Evolutionary conservation across 495 filamentous ascomycete genomes (phyloP), one percentile per base, ranked within the genome.

Genomic region (Aspergillus steynii): DNA sequence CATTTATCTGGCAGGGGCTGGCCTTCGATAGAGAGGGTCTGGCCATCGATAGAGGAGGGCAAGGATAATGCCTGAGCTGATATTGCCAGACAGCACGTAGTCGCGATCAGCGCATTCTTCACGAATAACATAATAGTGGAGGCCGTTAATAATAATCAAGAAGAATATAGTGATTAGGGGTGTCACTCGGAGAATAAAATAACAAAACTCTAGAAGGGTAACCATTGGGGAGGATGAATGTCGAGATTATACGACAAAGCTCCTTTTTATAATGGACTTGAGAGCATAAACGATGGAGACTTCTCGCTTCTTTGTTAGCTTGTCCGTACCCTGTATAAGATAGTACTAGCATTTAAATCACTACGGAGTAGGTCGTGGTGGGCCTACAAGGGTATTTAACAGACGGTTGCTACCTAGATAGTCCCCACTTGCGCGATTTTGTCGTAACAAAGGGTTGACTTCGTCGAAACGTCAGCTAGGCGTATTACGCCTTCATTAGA

Each of bases 141-240:
- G 20, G 20, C 20, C 20, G 20, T 20, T 20, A 20, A 20, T 20
- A 20, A 20, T 20, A 20, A 20, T 20, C 20, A 20, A 20, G 20
- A 32, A 32, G 7, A 32, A 32, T 32, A 32, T 32, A 7, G 31
- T 32, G 31, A 32, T 32, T 32, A 7, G 31, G 31, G 31, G 31
- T 7, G 15, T 20, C 29, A 49, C 46, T 49, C 46, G 46, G 46
- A 49, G 3, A 49, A 49, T 49, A 49, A 49, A 49, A 9, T 49
- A 49, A 49, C 46, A 49, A 49, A 49, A 49, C 10, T 49, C 46
- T 49, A 49, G 46, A 49, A 49, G 46, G 46, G 46, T 49, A 49
- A 49, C 46, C 46, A 49, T 49, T 49, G 46, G 4, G 46, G 12
- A 49, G 4, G 46, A 49, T 49, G 46, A 49, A 49, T 49, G 4